Evolutionary conservation across 2,329 filamentous ascomycete genomes (phyloP).

Genomic region (Leptographium procerum): DNA sequence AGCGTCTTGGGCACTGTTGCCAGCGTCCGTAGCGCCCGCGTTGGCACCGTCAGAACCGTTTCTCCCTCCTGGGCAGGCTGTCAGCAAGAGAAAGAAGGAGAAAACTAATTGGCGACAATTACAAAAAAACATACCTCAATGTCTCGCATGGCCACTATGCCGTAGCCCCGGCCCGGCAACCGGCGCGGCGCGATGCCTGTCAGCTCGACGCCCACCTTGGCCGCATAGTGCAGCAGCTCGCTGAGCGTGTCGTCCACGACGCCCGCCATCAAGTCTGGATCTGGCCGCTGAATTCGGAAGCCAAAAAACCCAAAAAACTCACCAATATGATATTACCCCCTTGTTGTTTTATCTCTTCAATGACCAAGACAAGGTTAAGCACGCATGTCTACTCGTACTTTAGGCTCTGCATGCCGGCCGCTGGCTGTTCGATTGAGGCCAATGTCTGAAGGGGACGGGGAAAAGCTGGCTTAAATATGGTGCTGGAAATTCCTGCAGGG

Average conservation of each 20-base stretch:
- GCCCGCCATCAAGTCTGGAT: neutral
- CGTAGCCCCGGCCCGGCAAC: conserved; percentile 64
- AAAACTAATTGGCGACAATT: neutral
- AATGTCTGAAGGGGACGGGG: neutral
- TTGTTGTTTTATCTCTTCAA: neutral
- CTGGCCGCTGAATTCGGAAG: neutral
- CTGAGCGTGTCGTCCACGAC: conserved; percentile 8
- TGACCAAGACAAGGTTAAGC: no score
- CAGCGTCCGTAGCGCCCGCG: conserved; percentile 51
- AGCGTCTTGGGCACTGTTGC: conserved; percentile 46
- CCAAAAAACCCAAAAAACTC: no score
- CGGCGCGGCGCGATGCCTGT: conserved; percentile 54
- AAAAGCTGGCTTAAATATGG: neutral
- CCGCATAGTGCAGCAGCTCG: conserved; percentile 43
- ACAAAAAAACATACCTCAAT: conserved; percentile 42
- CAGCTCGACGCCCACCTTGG: conserved; percentile 51
- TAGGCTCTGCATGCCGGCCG: no score
- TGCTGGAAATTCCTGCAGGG: neutral
- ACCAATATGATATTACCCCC: neutral
- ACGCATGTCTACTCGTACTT: no score
- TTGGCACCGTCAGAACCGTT: conserved; percentile 53
- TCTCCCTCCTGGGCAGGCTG: conserved; percentile 27
- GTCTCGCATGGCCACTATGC: conserved; percentile 58
- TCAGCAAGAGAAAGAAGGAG: neutral
- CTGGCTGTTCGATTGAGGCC: no score